Percentiles rank a stretch among this genome's conserved stretches.
Conservation (phyloP, 140 eudicot species). For the Eryngium alpinum region DNA sequence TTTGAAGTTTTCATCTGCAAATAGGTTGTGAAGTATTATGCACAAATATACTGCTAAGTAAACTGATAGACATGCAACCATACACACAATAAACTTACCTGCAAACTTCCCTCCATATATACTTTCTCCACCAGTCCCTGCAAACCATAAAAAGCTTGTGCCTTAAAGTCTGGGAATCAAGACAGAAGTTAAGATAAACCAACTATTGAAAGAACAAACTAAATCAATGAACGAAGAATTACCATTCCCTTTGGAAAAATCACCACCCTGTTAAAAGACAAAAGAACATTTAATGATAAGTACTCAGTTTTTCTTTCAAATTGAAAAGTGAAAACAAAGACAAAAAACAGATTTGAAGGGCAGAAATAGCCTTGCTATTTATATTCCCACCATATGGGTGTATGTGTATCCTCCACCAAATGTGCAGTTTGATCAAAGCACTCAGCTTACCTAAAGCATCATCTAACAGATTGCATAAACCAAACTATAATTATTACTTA, state of each 20-base stretch:
- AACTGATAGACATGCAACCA: neutral
- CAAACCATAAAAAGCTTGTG: constrained; percentile 70
- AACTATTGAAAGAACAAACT: constrained; percentile 23
- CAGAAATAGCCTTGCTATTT: neutral
- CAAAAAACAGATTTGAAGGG: neutral
- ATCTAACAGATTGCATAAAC: neutral
- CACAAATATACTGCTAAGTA: neutral
- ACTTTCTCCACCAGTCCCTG: constrained; percentile 99
- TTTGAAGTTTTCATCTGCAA: constrained; percentile 85
- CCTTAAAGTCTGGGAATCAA: constrained; percentile 53
- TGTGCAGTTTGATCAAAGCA: neutral
- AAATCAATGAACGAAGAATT: constrained; percentile 37
- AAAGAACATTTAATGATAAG: constrained; percentile 11
- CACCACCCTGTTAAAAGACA: constrained; percentile 74
- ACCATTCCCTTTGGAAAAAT: constrained; percentile 94
- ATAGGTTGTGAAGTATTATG: constrained; percentile 6
- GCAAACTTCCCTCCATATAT: constrained; percentile 96
- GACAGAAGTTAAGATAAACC: constrained; percentile 45
- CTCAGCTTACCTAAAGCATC: neutral
- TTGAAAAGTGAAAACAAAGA: neutral
- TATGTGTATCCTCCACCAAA: neutral
- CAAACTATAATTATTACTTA: neutral
- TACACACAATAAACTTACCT: constrained; percentile 36
- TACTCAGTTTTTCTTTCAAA: neutral
- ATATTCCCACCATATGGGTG: neutral